Conservation (phyloP, 2,329 filamentous ascomycete species). For the Ploettnerulaceae sp. region DNA sequence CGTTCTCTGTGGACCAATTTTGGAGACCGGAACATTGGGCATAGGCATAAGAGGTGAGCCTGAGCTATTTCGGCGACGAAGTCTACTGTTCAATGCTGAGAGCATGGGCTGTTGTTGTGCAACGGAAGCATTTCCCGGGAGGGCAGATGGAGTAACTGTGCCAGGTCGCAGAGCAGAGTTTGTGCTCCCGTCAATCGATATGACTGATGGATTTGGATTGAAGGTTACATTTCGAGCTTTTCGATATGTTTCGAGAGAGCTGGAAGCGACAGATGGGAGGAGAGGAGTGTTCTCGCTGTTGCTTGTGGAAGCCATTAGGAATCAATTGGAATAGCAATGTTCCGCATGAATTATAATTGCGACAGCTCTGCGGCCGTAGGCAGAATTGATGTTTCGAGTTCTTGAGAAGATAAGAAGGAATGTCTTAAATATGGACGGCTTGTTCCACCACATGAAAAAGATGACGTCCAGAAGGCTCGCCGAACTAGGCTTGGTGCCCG, state of each 20-base stretch:
- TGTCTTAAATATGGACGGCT: neutral
- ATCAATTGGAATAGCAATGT: constrained; percentile 4
- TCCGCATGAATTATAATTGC: constrained; percentile 6
- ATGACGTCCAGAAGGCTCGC: constrained; percentile 5
- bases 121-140: constrained; percentile 28
- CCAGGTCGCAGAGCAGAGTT: constrained; percentile 41
- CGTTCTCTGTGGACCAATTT: constrained; percentile 91
- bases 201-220: constrained; percentile 63
- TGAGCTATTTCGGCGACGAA: constrained; percentile 81
- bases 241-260: constrained; percentile 17
- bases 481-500: constrained; percentile 1
- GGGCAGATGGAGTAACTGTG: constrained; percentile 29
- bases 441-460: neutral
- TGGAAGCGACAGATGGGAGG: constrained; percentile 16
- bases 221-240: constrained; percentile 63
- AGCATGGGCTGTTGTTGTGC: constrained; percentile 56
- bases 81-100: constrained; percentile 78
- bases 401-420: neutral
- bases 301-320: constrained; percentile 25
- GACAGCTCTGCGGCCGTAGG: constrained; percentile 8
- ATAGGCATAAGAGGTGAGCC: constrained; percentile 43
- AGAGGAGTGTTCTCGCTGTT: constrained; percentile 24
- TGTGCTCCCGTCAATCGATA: constrained; percentile 49
- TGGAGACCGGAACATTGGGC: constrained; percentile 42
- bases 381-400: neutral